Evolutionary conservation across 2,329 filamentous ascomycete genomes (phyloP), one percentile per base, ranked within the genome.

Genomic region (Scedosporium aurantiacum): DNA sequence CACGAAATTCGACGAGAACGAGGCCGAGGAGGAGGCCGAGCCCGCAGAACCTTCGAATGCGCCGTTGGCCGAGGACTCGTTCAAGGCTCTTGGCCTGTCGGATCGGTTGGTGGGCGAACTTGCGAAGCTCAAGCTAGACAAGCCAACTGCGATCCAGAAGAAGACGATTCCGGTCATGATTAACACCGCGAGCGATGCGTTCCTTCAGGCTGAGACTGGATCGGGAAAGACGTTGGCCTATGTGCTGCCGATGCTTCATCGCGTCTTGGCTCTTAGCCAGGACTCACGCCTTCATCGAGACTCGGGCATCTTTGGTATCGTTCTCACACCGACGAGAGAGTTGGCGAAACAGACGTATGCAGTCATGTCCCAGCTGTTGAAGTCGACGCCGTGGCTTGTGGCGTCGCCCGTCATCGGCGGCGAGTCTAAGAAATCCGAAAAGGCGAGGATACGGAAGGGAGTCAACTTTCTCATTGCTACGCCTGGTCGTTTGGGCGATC

Each of bases 211-310:
- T 2, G 89, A 99, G 75, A 99, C 94, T 0, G 94, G 94, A 67
- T 99, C 94, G 0, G 94, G 94, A 75, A 99, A 99, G 76, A 99
- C 94, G 0, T 76, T 99, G 63, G 90, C 94, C n/a, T 99, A 99
- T 71, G 80, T 99, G 4, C 77, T 99, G 5, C 94, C 94, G 1
- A 88, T 99, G 56, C 86, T 99, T 23, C 90, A 99, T 71, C 83
- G 91, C 25, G 88, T 99, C 21, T 84, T 96, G 73, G 82, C 86
- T 14, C 80, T 97, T 32, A 86, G 90, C 79, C 70, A 77, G 65
- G 76, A 68, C n/a, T 72, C 70, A 28, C 78, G 82, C 67, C 83
- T 97, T 55, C 87, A 91, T 68, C 82, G 94, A 65, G 86, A 93
- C 68, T 95, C 91, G 10, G 94, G 94, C 0, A 76, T 97, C 12